Evolutionary conservation across 768 basidiomycete genomes (phyloP).

Genomic region (Lepiota brunneoincarnata): DNA sequence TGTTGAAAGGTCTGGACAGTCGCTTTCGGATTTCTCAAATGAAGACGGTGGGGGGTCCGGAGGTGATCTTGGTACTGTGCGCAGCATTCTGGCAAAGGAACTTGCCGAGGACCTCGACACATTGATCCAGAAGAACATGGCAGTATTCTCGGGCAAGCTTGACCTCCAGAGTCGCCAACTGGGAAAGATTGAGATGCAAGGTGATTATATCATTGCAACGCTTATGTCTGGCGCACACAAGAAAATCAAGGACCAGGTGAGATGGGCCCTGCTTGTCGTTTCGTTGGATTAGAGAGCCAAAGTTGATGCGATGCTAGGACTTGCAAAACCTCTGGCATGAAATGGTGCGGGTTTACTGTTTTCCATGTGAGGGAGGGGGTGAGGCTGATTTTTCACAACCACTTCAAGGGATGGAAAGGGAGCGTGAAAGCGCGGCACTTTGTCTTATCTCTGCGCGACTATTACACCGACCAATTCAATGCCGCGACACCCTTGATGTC

Average conservation of each 20-base stretch:
- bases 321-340: conserved; percentile 13
- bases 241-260: conserved; percentile 37
- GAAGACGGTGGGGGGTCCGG: conserved; percentile 3
- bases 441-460: conserved; percentile 40
- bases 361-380: neutral
- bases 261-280: neutral
- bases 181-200: conserved; percentile 14
- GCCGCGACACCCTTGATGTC: neutral
- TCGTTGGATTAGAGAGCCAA: neutral
- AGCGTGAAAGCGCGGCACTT: conserved; percentile 53
- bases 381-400: neutral
- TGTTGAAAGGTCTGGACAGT: conserved; percentile 28
- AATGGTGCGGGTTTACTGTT: neutral
- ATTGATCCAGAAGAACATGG: conserved; percentile 35
- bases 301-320: neutral
- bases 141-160: conserved; percentile 44
- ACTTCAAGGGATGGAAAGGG: conserved; percentile 45
- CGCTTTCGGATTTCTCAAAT: conserved; percentile 19
- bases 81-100: conserved; percentile 31
- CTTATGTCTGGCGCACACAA: conserved; percentile 37
- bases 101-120: conserved; percentile 34
- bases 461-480: conserved; percentile 25
- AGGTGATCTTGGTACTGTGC: neutral
- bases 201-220: neutral
- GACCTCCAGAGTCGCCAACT: conserved; percentile 35